phyloP scores from a whole-genome alignment of 768 basidiomycete genomes.

The Leccinum longicurvipes region DNA sequence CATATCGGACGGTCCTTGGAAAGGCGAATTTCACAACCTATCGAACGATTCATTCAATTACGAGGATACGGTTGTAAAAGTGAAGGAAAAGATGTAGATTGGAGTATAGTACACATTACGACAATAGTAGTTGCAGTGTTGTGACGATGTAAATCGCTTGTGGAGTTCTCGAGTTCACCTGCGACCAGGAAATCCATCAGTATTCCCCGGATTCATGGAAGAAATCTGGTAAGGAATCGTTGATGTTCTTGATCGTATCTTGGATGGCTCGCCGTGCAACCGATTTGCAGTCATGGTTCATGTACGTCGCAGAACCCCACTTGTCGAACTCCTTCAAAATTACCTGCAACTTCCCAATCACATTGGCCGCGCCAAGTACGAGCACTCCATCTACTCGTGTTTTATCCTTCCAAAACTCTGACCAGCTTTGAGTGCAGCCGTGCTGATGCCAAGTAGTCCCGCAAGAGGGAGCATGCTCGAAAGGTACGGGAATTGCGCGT shows the following conservation, averaged over 20 bases:
- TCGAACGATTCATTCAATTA: constrained; percentile 20
- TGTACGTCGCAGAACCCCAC: constrained; percentile 71
- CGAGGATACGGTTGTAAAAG: constrained; percentile 26
- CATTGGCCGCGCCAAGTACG: constrained; percentile 58
- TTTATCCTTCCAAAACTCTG: constrained; percentile 80
- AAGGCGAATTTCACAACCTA: constrained; percentile 8
- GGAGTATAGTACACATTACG: neutral
- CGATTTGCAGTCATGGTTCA: constrained; percentile 72
- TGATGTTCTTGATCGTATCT: constrained; percentile 53
- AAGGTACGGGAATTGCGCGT: constrained; percentile 52
- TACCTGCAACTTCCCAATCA: constrained; percentile 59
- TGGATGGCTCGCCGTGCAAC: constrained; percentile 54
- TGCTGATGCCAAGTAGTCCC: constrained; percentile 71
- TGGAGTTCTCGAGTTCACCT: neutral
- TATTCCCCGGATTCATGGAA: constrained; percentile 43
- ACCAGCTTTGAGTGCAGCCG: constrained; percentile 68
- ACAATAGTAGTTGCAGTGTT: neutral
- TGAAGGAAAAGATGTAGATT: constrained; percentile 22
- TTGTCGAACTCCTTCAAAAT: constrained; percentile 67
- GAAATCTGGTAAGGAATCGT: constrained; percentile 60
- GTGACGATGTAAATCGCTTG: neutral
- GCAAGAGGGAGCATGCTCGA: constrained; percentile 63
- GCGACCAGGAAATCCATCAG: constrained; percentile 5
- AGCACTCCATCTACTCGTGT: constrained; percentile 60
- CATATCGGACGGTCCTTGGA: constrained; percentile 33